These are phyloP conservation scores for Lolium perenne DNA, from an alignment of 176 grass and related monocot genomes.

Conservation along the genomic window DNA sequence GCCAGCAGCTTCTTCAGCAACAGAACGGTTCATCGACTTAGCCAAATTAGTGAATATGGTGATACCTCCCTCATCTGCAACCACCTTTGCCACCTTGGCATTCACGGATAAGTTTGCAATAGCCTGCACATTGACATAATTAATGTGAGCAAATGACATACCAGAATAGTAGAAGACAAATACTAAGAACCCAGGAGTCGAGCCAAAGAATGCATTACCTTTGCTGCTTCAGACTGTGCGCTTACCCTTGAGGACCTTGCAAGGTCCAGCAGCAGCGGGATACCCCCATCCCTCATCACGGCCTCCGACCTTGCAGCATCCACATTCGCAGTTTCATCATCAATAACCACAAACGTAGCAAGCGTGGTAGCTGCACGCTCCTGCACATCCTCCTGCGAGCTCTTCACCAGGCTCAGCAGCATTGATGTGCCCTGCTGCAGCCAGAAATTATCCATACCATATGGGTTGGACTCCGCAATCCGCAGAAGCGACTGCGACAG, in stretches of 20 bases:
- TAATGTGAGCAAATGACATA: conserved; percentile 37
- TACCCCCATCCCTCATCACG: conserved; percentile 88
- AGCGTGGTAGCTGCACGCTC: conserved; percentile 88
- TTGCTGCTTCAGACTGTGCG: conserved; percentile 94
- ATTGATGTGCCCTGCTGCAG: conserved; percentile 77
- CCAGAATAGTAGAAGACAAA: conserved; percentile 26
- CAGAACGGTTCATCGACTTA: conserved; percentile 83
- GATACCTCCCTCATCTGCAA: conserved; percentile 96
- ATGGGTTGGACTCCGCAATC: conserved; percentile 76
- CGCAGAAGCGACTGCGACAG: conserved; percentile 81
- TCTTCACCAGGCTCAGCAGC: conserved; percentile 78
- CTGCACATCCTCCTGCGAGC: conserved; percentile 88
- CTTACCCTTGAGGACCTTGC: conserved; percentile 89
- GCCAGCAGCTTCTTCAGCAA: conserved; percentile 98
- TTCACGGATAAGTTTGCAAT: conserved; percentile 99
- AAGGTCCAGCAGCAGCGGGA: conserved; percentile 84
- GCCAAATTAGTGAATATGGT: conserved; percentile 81
- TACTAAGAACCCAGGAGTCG: conserved; percentile 7
- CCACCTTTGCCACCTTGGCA: conserved; percentile 87
- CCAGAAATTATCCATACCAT: conserved; percentile 93
- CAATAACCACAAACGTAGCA: conserved; percentile 96
- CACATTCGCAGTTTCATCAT: conserved; percentile 90
- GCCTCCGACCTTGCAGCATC: conserved; percentile 87
- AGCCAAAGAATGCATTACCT: conserved; percentile 61
- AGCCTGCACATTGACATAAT: conserved; percentile 58